A percentile compares a stretch with the other conserved stretches of the same genome.
These are phyloP conservation scores for Backusella liffmaniae DNA, from an alignment of 192 early-diverging fungal genomes.

Conservation along the genomic window DNA sequence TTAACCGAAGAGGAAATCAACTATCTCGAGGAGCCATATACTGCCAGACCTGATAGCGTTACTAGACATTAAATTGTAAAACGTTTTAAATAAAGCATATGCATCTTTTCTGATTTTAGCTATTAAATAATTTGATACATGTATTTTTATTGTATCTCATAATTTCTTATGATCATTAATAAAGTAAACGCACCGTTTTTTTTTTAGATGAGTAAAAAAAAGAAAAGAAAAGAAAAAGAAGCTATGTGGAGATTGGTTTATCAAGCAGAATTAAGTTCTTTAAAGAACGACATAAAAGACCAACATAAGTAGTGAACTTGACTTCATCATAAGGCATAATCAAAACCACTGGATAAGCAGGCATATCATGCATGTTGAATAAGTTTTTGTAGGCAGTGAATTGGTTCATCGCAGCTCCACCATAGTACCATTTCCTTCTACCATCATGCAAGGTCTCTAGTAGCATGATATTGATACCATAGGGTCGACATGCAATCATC, in stretches of 20 bases:
- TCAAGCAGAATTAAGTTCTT: neutral
- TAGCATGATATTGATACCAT: neutral
- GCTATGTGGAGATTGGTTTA: neutral
- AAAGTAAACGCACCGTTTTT: no score
- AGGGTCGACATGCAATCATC: neutral
- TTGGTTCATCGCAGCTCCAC: neutral
- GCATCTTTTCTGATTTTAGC: no score
- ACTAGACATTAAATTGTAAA: neutral
- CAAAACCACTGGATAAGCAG: neutral
- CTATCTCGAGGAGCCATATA: constrained; percentile 21
- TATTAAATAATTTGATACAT: no score
- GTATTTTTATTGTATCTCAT: no score
- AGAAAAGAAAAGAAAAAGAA: no score
- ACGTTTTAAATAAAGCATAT: no score
- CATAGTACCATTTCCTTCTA: neutral
- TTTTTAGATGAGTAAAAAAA: no score
- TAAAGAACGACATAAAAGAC: neutral
- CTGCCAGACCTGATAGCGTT: neutral
- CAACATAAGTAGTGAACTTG: neutral
- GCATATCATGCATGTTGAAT: neutral
- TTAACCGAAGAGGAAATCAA: constrained; percentile 26
- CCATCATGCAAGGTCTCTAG: neutral
- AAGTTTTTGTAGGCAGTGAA: neutral
- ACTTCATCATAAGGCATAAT: neutral
- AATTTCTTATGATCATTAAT: no score